A percentile compares a stretch with the other conserved stretches of the same genome.
Evolutionary conservation across 768 basidiomycete genomes (phyloP).

Genomic region (Tephrocybe sp.): DNA sequence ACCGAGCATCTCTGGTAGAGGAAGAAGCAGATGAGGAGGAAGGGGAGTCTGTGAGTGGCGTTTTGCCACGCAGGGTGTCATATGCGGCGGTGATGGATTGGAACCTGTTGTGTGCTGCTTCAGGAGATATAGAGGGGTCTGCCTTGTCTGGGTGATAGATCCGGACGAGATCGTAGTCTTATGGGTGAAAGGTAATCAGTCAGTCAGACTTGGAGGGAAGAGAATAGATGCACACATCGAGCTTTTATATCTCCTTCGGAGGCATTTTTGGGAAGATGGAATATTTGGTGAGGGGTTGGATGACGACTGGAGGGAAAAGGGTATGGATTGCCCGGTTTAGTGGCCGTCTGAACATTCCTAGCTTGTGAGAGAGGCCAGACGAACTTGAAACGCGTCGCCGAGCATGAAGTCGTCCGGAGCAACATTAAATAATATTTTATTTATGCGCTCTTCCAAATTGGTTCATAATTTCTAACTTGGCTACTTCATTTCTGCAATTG

Average conservation of each 20-base stretch:
- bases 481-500: no score
- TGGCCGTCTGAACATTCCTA: slow-evolving; percentile 1
- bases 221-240: slow-evolving; percentile 44
- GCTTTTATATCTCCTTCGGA: slow-evolving; percentile 54
- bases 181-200: slow-evolving; percentile 4
- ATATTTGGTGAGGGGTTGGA: slow-evolving; percentile 64
- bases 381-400: not conserved
- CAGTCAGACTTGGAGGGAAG: not conserved
- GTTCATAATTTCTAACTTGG: no score
- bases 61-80: slow-evolving; percentile 56
- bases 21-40: slow-evolving; percentile 16
- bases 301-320: slow-evolving; percentile 51
- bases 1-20: slow-evolving; percentile 17
- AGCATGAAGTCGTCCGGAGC: not conserved
- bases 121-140: slow-evolving; percentile 36
- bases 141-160: slow-evolving; percentile 79
- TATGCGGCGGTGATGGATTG: slow-evolving; percentile 72
- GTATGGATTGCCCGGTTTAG: slow-evolving; percentile 27
- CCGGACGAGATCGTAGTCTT: slow-evolving; percentile 80
- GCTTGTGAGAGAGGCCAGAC: not conserved
- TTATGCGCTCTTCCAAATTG: not conserved
- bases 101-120: slow-evolving; percentile 62
- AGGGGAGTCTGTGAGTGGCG: slow-evolving; percentile 13
- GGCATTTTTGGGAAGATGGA: slow-evolving; percentile 56
- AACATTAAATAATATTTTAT: slow-evolving; percentile 10